Evolutionary conservation across 2,329 filamentous ascomycete species (phyloP), one percentile per base, ranked within the genome.

Genomic region (Penicillium verrucosum): DNA sequence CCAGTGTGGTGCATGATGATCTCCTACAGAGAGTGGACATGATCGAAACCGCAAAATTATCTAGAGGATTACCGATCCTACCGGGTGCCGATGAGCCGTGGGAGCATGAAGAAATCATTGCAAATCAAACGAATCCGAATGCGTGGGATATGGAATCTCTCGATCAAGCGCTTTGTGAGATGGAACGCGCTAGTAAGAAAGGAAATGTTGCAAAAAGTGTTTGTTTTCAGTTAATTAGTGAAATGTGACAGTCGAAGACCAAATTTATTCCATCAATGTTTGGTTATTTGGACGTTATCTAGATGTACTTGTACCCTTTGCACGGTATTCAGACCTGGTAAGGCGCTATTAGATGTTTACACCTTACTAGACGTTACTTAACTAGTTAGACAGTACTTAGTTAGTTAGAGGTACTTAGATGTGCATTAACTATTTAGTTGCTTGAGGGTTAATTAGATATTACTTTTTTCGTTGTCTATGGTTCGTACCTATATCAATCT

Each of bases 191-290:
- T 2, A 61, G 47, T n/a, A 56, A 43, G 30, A 60, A 56, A 30
- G 54, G 60, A 0, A 50, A 64, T 18, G 14, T 64, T 12, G 61
- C 61, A 5, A 51, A 57, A 12, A 44, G n/a, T 21, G 61, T 64
- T n/a, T 64, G 61, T 51, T 62, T 62, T 44, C 58, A 59, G 29
- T 54, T 60, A n/a, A 64, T 64, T 25, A 50, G 52, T 25, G 61
- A 59, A 11, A 62, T 62, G 60, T 63, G 38, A 62, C 34, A 14
- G 23, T 10, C 2, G 4, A 43, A 10, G 3, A 21, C 37, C 30
- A 8, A 23, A 11, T 4, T 32, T 11, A 16, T 47, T 21, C 36
- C 2, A 47, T 21, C 34, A 27, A 46, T 7, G 34, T 9, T 16
- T 45, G 29, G 11, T 14, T 14, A 41, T 6, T 8, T 40, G 3